Conservation (phyloP, 495 filamentous ascomycete species). For the Glutinoglossum americanum region DNA sequence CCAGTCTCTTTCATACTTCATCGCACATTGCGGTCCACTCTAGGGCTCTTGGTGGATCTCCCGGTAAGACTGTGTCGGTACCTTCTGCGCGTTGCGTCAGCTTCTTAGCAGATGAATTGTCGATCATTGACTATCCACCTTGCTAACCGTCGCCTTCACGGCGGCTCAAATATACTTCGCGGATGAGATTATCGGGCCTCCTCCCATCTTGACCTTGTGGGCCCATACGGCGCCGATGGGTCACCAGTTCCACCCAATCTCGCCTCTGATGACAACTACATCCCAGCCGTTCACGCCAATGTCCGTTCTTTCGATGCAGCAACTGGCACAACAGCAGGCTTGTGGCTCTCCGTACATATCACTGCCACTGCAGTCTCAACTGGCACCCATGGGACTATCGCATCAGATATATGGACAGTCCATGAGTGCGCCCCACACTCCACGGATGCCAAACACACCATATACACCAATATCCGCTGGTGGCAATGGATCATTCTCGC, state of each 20-base stretch:
- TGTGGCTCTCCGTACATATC: neutral
- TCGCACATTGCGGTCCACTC: neutral
- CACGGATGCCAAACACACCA: conserved; percentile 12
- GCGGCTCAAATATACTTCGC: neutral
- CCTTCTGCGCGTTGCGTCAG: neutral
- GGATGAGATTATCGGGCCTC: neutral
- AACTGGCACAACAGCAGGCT: neutral
- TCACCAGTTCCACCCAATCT: neutral
- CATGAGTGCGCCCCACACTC: conserved; percentile 9
- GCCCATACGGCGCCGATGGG: neutral
- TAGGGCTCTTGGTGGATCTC: neutral
- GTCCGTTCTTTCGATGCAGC: neutral
- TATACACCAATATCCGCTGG: neutral
- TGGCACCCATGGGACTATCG: neutral
- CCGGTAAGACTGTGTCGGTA: neutral
- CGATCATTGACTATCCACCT: neutral
- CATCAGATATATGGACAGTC: neutral
- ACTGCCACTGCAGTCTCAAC: neutral
- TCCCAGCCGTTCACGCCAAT: neutral
- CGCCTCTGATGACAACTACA: neutral
- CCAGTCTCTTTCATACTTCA: neutral
- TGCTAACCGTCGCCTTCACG: neutral
- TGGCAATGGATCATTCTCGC: neutral
- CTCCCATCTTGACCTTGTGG: neutral
- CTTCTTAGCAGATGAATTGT: neutral